Evolutionary conservation across 352 stramenopile genomes (phyloP).

Genomic region (Globisporangium lucens): DNA sequence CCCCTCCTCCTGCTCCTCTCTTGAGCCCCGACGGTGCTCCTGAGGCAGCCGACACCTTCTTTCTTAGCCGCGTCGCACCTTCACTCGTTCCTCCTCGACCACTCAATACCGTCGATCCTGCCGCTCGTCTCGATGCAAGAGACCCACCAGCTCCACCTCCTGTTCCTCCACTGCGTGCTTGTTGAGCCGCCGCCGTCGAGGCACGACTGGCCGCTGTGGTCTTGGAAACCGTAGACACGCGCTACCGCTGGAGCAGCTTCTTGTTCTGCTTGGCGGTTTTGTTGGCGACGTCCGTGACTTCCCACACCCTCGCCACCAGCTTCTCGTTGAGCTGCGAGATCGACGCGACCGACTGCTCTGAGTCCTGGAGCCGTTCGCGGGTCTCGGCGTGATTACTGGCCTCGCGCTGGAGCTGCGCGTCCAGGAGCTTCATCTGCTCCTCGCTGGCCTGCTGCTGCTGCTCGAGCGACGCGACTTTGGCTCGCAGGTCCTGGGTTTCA

Average conservation of each 20-base stretch:
- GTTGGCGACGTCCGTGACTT: constrained; percentile 52
- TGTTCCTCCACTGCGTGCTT: neutral
- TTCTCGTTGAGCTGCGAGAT: constrained; percentile 76
- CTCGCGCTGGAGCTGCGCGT: constrained; percentile 42
- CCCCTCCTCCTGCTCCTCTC: constrained; percentile 12
- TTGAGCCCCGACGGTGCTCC: neutral
- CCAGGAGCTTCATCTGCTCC: constrained; percentile 33
- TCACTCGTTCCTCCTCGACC: neutral
- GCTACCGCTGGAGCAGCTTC: constrained; percentile 48
- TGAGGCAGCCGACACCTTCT: neutral
- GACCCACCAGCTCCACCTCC: neutral
- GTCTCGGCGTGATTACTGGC: constrained; percentile 41
- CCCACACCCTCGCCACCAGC: constrained; percentile 58
- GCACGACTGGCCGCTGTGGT: constrained; percentile 60
- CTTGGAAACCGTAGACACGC: constrained; percentile 41
- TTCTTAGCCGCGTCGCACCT: constrained; percentile 2
- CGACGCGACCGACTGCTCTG: constrained; percentile 64
- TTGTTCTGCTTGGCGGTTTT: constrained; percentile 54
- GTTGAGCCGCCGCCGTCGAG: constrained; percentile 20
- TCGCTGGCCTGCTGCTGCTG: constrained; percentile 26
- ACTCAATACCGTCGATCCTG: neutral
- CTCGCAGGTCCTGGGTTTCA: constrained; percentile 28
- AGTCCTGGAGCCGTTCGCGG: constrained; percentile 43
- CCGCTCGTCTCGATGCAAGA: neutral
- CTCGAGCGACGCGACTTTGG: constrained; percentile 27